These are phyloP conservation scores for Fusarium duplospermum DNA, from an alignment of 2,329 filamentous ascomycete genomes.

Conservation along the genomic window DNA sequence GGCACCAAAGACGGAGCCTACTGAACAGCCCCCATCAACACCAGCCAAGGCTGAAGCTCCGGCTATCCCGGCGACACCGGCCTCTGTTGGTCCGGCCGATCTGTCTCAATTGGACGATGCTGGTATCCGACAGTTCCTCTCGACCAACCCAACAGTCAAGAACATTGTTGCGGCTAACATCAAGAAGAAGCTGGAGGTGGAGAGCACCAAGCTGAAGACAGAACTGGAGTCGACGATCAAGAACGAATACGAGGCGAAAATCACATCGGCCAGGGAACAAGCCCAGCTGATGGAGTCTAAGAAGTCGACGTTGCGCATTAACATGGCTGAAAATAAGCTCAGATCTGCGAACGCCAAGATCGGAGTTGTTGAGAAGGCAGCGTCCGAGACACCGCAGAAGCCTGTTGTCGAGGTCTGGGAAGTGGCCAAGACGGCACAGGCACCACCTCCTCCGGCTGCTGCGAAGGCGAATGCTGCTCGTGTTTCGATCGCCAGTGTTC, in stretches of 20 bases:
- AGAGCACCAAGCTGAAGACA: slow-evolving; percentile 70
- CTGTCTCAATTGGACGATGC: slow-evolving; percentile 64
- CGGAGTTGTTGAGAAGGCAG: slow-evolving; percentile 82
- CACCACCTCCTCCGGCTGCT: slow-evolving; percentile 42
- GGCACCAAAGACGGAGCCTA: slow-evolving; percentile 24
- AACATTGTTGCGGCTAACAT: slow-evolving; percentile 71
- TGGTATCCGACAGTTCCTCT: slow-evolving; percentile 67
- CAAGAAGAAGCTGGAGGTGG: slow-evolving; percentile 75
- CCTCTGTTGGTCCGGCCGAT: slow-evolving; percentile 52
- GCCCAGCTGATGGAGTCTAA: slow-evolving; percentile 80
- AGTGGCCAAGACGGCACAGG: slow-evolving; percentile 70
- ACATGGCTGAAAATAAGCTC: slow-evolving; percentile 80
- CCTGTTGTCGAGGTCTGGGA: slow-evolving; percentile 90
- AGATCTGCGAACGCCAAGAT: slow-evolving; percentile 77
- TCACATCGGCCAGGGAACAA: slow-evolving; percentile 67
- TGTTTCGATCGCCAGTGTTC: slow-evolving; percentile 38
- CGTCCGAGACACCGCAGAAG: slow-evolving; percentile 84
- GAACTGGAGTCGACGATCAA: slow-evolving; percentile 63
- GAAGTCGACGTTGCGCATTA: slow-evolving; percentile 79
- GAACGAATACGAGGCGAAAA: slow-evolving; percentile 66
- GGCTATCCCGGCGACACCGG: slow-evolving; percentile 51
- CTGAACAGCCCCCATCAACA: slow-evolving; percentile 48
- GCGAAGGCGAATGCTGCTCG: slow-evolving; percentile 40
- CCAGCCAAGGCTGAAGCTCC: slow-evolving; percentile 53
- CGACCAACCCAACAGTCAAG: slow-evolving; percentile 67